These are phyloP conservation scores for Bjerkandera adusta DNA, from an alignment of 1,284 basidiomycete species.

Conservation along the genomic window DNA sequence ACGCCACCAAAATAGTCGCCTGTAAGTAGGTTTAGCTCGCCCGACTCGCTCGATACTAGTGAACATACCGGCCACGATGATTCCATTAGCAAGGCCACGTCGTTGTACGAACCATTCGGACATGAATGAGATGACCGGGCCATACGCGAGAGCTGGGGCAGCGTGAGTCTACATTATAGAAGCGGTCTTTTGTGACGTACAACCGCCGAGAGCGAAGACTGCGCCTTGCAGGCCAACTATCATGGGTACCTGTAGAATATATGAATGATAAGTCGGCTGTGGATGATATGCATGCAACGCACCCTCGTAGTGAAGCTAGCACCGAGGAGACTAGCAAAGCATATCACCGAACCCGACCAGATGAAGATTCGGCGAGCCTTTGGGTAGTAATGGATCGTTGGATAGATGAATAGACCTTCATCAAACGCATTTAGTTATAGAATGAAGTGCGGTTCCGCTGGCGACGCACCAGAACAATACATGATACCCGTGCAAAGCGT, in stretches of 20 bases:
- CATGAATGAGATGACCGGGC: slow-evolving; percentile 35
- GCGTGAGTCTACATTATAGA: not conserved
- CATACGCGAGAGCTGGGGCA: slow-evolving; percentile 32
- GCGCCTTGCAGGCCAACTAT: slow-evolving; percentile 38
- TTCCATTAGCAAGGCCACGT: slow-evolving; percentile 38
- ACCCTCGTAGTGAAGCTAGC: slow-evolving; percentile 35
- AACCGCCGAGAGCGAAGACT: slow-evolving; percentile 36
- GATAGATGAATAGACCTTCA: slow-evolving; percentile 28
- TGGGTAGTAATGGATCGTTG: slow-evolving; percentile 31
- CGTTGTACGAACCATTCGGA: slow-evolving; percentile 42
- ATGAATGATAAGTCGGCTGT: not conserved
- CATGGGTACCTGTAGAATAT: slow-evolving; percentile 26
- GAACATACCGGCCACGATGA: slow-evolving; percentile 36
- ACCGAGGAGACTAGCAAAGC: slow-evolving; percentile 30
- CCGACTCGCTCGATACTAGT: not conserved
- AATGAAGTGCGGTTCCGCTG: not conserved
- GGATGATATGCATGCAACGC: slow-evolving; percentile 1
- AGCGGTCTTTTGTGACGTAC: slow-evolving; percentile 23
- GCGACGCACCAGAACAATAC: slow-evolving; percentile 30
- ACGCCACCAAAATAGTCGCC: slow-evolving; percentile 30
- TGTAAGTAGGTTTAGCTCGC: slow-evolving; percentile 5
- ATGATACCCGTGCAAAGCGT: slow-evolving; percentile 33
- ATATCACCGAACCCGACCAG: slow-evolving; percentile 31
- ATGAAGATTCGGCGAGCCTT: slow-evolving; percentile 26
- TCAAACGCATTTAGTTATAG: not conserved